A percentile compares a stretch with the other conserved stretches of the same genome.
These are phyloP conservation scores for Neofusicoccum parvum DNA, from an alignment of 2,329 filamentous ascomycete species.

Conservation along the genomic window DNA sequence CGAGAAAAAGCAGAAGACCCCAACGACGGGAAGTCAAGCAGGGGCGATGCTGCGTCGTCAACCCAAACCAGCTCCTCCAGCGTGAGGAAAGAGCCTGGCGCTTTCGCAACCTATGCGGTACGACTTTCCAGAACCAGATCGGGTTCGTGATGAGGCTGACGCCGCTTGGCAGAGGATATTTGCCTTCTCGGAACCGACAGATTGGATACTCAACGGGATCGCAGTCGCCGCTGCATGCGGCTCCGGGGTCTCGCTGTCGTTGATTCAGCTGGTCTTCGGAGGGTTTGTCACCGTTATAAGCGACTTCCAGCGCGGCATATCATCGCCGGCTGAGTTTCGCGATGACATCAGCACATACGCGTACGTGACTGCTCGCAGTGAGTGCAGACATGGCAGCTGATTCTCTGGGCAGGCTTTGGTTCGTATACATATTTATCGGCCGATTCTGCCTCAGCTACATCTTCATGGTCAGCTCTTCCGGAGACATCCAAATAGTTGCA, in stretches of 20 bases:
- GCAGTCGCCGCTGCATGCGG: slow-evolving; percentile 43
- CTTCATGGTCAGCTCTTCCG: slow-evolving; percentile 59
- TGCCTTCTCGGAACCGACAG: slow-evolving; percentile 35
- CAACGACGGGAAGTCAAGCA: not conserved
- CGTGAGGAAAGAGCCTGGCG: not conserved
- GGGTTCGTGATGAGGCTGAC: not conserved
- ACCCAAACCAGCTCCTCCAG: too few species aligned
- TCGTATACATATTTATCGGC: slow-evolving; percentile 38
- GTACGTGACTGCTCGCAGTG: slow-evolving; percentile 22
- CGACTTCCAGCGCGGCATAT: slow-evolving; percentile 40
- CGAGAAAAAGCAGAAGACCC: not conserved
- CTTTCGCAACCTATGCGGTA: not conserved
- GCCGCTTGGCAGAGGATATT: slow-evolving; percentile 34
- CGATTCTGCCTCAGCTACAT: slow-evolving; percentile 41
- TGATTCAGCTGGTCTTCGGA: slow-evolving; percentile 58
- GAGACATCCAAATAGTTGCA: not conserved
- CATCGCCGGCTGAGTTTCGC: slow-evolving; percentile 39
- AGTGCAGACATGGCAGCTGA: not conserved
- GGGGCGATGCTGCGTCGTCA: not conserved
- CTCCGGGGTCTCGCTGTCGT: slow-evolving; percentile 48
- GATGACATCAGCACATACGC: slow-evolving; percentile 42
- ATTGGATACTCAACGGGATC: slow-evolving; percentile 35
- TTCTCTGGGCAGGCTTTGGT: slow-evolving; percentile 34
- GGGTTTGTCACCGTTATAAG: slow-evolving; percentile 52
- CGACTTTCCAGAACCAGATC: not conserved